Evolutionary conservation across 1,284 basidiomycete genomes (phyloP).

Genomic region (Tetrapyrgos nigripes): DNA sequence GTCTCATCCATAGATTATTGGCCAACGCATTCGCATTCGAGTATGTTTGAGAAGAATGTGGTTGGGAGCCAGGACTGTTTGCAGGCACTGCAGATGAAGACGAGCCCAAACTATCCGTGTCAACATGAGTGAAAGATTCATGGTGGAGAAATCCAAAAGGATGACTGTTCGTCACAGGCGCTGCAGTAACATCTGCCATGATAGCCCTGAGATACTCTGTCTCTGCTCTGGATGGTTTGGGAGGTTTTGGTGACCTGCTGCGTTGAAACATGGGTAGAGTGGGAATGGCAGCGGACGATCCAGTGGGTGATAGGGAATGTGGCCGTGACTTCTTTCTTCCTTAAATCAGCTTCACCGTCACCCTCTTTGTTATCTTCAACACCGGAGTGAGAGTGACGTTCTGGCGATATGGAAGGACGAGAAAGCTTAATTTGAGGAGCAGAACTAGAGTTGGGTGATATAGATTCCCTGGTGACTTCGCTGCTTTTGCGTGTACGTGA

Average conservation of each 20-base stretch:
- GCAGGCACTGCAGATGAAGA: conserved; percentile 19
- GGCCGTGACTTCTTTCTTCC: conserved; percentile 9
- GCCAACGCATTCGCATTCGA: conserved; percentile 19
- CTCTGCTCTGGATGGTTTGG: conserved; percentile 61
- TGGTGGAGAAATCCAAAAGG: conserved; percentile 52
- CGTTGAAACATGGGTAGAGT: conserved; percentile 25
- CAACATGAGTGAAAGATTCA: conserved; percentile 5
- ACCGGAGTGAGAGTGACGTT: conserved; percentile 1
- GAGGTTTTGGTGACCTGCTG: conserved; percentile 52
- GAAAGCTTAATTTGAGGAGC: conserved; percentile 27
- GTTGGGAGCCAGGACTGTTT: conserved; percentile 10
- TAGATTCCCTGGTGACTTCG: conserved; percentile 5
- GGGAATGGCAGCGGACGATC: conserved; percentile 16
- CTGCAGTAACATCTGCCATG: conserved; percentile 60
- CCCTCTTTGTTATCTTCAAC: conserved; percentile 1
- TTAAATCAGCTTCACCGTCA: neutral
- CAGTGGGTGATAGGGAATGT: conserved; percentile 19
- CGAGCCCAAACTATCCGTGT: conserved; percentile 7
- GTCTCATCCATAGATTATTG: conserved; percentile 50
- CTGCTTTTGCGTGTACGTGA: conserved; percentile 8
- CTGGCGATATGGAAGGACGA: conserved; percentile 19
- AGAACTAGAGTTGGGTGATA: neutral
- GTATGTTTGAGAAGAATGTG: conserved; percentile 29
- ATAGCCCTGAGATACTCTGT: conserved; percentile 68
- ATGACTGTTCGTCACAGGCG: conserved; percentile 30